These are phyloP conservation scores for Boletus barrowsii DNA, from an alignment of 768 basidiomycete genomes.

Conservation along the genomic window DNA sequence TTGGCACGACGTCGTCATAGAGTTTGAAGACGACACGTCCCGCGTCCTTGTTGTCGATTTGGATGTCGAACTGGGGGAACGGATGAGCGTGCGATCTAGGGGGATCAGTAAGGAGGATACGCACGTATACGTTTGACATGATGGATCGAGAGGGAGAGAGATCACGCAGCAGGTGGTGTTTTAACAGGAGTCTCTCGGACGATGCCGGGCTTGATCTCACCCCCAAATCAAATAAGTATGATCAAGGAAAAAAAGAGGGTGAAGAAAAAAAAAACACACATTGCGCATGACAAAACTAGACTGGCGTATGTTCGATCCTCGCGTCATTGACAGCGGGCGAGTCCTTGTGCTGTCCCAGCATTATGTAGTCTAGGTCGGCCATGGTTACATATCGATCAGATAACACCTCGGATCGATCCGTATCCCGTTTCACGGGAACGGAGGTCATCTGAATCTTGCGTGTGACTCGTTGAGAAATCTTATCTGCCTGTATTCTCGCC, in stretches of 20 bases:
- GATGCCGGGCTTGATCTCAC: constrained; percentile 1
- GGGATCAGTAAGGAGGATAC: background rate
- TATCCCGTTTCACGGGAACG: no score
- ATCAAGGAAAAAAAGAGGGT: background rate
- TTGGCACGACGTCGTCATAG: constrained; percentile 74
- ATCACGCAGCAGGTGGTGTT: background rate
- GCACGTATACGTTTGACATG: constrained; percentile 24
- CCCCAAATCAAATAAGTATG: background rate
- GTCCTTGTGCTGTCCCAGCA: no score
- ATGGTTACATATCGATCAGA: no score
- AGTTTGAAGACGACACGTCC: constrained; percentile 83
- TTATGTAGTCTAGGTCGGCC: no score
- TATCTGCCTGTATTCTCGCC: no score
- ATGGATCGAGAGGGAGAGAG: constrained; percentile 4
- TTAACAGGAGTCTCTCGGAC: background rate
- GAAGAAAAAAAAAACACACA: no score
- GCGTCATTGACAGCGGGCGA: no score
- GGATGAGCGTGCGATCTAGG: constrained; percentile 1
- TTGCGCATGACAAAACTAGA: no score
- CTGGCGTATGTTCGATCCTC: no score
- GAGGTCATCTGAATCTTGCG: no score
- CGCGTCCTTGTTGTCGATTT: constrained; percentile 36
- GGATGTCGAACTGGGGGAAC: constrained; percentile 59
- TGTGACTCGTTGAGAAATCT: no score
- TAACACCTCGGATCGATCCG: no score